A percentile compares a stretch with the other conserved stretches of the same genome.
These are phyloP conservation scores for Aspergillus oerlinghausenensis DNA, from an alignment of 2,329 filamentous ascomycete species.

Conservation along the genomic window DNA sequence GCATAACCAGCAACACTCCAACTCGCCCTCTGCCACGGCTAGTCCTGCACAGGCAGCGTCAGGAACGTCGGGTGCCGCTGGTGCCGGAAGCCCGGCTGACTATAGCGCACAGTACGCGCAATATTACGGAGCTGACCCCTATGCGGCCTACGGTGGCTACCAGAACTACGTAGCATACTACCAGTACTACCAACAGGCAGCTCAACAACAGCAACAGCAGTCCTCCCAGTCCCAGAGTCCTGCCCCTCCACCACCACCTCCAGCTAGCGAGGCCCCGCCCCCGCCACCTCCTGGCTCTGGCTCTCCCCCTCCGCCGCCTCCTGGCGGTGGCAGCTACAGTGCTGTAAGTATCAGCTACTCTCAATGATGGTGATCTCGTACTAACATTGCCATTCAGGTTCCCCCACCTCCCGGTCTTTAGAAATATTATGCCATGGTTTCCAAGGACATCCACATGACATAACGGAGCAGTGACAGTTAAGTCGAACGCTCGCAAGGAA, in stretches of 20 bases:
- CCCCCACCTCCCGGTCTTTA: constrained; percentile 50
- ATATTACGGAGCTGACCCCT: constrained; percentile 77
- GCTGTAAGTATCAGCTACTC: constrained; percentile 48
- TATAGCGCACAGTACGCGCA: constrained; percentile 80
- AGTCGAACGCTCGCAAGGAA: neutral
- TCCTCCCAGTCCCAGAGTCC: constrained; percentile 31
- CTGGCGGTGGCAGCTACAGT: constrained; percentile 54
- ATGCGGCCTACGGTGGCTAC: constrained; percentile 87
- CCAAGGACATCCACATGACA: too few species aligned
- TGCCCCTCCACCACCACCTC: constrained; percentile 54
- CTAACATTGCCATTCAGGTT: constrained; percentile 32
- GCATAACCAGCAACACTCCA: constrained; percentile 39
- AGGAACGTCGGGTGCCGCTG: constrained; percentile 20
- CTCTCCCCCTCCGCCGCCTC: constrained; percentile 56
- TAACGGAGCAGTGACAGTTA: too few species aligned
- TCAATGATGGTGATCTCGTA: neutral
- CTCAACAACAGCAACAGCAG: constrained; percentile 44
- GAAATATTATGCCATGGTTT: neutral
- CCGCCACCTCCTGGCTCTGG: constrained; percentile 61
- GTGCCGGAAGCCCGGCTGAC: constrained; percentile 48
- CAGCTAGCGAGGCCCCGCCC: constrained; percentile 49
- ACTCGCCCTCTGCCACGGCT: constrained; percentile 41
- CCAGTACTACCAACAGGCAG: constrained; percentile 69
- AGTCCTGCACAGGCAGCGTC: constrained; percentile 42
- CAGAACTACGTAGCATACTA: constrained; percentile 60